Conservation (phyloP, 2,329 filamentous ascomycete genomes). For the Aspergillus sp. region DNA sequence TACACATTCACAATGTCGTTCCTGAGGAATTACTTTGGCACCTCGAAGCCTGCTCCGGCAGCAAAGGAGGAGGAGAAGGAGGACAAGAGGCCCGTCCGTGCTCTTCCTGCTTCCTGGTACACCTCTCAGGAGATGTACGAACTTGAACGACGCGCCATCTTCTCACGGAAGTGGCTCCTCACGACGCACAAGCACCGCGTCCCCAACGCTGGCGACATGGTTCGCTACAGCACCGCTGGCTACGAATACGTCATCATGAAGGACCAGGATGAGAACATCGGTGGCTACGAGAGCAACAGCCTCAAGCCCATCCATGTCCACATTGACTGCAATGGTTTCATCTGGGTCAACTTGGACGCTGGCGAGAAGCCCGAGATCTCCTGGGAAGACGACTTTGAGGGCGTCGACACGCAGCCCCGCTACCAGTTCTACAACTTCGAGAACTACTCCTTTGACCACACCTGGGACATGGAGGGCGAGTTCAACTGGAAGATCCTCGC, state of each 20-base stretch:
- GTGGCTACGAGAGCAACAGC: conserved; percentile 54
- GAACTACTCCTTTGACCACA: conserved; percentile 59
- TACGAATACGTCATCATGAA: conserved; percentile 56
- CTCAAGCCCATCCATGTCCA: conserved; percentile 57
- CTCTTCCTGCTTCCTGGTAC: conserved; percentile 56
- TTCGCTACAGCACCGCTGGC: conserved; percentile 56
- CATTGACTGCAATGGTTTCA: conserved; percentile 55
- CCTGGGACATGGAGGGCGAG: conserved; percentile 57
- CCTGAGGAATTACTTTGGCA: no score
- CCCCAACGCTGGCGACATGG: conserved; percentile 55
- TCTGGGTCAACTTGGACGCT: conserved; percentile 60
- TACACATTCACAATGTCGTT: no score
- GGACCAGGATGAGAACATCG: conserved; percentile 55
- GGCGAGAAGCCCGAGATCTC: conserved; percentile 46
- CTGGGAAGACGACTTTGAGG: conserved; percentile 55
- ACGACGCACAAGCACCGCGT: conserved; percentile 48
- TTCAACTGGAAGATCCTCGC: conserved; percentile 63
- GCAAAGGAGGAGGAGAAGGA: no score
- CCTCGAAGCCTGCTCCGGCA: no score
- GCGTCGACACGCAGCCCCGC: conserved; percentile 48
- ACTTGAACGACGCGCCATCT: conserved; percentile 58
- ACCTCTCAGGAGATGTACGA: conserved; percentile 48
- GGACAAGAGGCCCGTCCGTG: conserved; percentile 16
- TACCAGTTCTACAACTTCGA: conserved; percentile 51
- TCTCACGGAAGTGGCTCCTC: conserved; percentile 54